These are phyloP conservation scores for Mimosa pudica DNA, from an alignment of 306 rosid species.

Conservation along the genomic window DNA sequence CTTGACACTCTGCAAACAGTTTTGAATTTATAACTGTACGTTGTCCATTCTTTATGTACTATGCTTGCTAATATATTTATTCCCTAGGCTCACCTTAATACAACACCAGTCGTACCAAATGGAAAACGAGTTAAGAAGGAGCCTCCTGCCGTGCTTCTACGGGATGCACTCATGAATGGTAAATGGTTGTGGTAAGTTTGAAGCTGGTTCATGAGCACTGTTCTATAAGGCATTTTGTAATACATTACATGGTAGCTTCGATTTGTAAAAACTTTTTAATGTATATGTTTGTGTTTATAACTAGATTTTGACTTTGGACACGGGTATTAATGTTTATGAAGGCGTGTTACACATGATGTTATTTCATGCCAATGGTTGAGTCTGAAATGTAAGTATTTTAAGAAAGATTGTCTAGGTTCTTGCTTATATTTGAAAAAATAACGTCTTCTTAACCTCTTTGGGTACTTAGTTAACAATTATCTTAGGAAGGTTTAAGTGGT, in stretches of 20 bases:
- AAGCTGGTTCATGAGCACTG: constrained; percentile 24
- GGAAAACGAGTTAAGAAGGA: constrained; percentile 84
- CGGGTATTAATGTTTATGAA: constrained; percentile 17
- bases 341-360: background rate
- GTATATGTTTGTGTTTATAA: background rate
- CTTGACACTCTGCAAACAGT: constrained; percentile 24
- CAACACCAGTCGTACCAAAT: constrained; percentile 58
- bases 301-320: background rate
- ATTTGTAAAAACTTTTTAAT: background rate
- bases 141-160: constrained; percentile 64
- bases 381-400: too few relatives aligned
- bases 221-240: constrained; percentile 21
- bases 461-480: background rate
- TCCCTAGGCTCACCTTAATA: constrained; percentile 71
- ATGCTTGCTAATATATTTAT: constrained; percentile 38
- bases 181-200: constrained; percentile 93
- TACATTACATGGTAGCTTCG: constrained; percentile 19
- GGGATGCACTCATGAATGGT: constrained; percentile 81
- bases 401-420: too few relatives aligned
- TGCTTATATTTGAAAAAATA: too few relatives aligned
- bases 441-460: background rate
- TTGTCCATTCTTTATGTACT: background rate
- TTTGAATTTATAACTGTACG: constrained; percentile 19
- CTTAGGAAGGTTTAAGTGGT: background rate
- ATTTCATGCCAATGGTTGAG: constrained; percentile 7